These are phyloP conservation scores for Blastomyces silverae DNA, from an alignment of 2,329 filamentous ascomycete genomes.

Conservation along the genomic window DNA sequence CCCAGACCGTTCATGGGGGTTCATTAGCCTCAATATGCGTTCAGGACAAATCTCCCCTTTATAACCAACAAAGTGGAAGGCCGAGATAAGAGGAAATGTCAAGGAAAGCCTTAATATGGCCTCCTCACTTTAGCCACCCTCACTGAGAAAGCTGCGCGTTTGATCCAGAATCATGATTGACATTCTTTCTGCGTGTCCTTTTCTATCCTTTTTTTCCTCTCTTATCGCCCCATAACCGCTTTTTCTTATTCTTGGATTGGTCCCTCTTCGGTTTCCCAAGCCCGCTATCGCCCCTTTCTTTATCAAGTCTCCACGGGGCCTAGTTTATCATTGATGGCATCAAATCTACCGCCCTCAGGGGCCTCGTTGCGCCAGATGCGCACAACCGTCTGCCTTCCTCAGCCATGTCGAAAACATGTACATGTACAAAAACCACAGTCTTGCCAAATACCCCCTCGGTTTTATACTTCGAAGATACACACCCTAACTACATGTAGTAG, in stretches of 20 bases:
- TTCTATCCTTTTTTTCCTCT: background rate
- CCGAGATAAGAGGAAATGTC: background rate
- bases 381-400: background rate
- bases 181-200: background rate
- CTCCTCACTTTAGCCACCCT: background rate
- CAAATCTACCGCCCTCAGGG: background rate
- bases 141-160: background rate
- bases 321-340: too few relatives aligned
- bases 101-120: background rate
- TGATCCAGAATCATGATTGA: background rate
- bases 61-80: background rate
- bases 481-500: background rate
- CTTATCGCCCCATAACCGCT: background rate
- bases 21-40: background rate
- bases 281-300: background rate
- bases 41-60: background rate
- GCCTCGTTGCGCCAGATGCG: background rate
- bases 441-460: background rate
- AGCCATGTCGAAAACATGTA: background rate
- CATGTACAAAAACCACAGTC: background rate
- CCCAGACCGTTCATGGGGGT: background rate
- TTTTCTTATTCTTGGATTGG: background rate
- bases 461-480: background rate
- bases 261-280: background rate
- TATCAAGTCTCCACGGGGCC: too few relatives aligned